Evolutionary conservation across 371 early-diverging fungal species (phyloP).

Genomic region (Furculomyces boomerangus): DNA sequence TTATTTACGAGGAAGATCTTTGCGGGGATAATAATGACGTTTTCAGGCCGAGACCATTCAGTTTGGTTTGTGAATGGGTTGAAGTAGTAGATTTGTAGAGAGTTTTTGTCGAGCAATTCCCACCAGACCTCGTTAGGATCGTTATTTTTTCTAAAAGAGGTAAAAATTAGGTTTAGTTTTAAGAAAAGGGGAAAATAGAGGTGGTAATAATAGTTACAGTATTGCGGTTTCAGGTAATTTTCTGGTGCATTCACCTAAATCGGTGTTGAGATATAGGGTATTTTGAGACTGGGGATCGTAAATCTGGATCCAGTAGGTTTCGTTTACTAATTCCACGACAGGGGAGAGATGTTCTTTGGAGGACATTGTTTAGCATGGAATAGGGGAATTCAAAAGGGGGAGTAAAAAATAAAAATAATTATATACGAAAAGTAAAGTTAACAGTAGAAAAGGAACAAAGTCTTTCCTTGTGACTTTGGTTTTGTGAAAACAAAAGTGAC

Average conservation of each 20-base stretch:
- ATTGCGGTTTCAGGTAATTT: background rate
- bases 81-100: conserved; percentile 72
- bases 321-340: too few species aligned
- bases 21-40: conserved; percentile 56
- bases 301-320: conserved; percentile 48
- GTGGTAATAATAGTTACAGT: conserved; percentile 6
- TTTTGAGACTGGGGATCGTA: conserved; percentile 60
- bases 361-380: background rate
- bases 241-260: conserved; percentile 4
- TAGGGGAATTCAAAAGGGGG: background rate
- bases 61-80: conserved; percentile 63
- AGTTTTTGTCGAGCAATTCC: conserved; percentile 76
- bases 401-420: background rate
- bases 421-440: background rate
- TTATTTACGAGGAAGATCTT: conserved; percentile 41
- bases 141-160: conserved; percentile 27
- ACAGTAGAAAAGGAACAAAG: background rate
- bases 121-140: conserved; percentile 77
- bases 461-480: background rate
- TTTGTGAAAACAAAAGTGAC: background rate
- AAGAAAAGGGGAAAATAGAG: conserved; percentile 3
- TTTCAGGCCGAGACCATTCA: conserved; percentile 69
- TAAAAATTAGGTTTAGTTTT: conserved; percentile 1
- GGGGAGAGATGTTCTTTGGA: too few species aligned
- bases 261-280: conserved; percentile 65